phyloP scores from a whole-genome alignment of 768 basidiomycete genomes.

The Pleurotus cornucopiae region DNA sequence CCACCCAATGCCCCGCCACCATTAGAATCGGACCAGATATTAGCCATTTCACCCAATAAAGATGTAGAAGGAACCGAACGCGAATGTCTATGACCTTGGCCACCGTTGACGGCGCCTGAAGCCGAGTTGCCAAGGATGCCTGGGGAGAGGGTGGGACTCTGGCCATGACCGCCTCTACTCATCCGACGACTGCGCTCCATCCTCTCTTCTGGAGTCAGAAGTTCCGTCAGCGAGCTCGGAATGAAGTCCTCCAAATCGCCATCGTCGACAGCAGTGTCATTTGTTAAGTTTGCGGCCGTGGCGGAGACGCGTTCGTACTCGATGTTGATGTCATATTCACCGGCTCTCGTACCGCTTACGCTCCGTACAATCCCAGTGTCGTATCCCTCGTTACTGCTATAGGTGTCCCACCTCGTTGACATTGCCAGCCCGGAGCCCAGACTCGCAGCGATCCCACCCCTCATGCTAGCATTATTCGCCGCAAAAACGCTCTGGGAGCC shows the following conservation, averaged over 20 bases:
- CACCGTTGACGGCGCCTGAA: slow-evolving; percentile 18
- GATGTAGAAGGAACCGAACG: slow-evolving; percentile 79
- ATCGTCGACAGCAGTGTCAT: slow-evolving; percentile 53
- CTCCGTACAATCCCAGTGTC: neutral
- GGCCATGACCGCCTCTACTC: slow-evolving; percentile 65
- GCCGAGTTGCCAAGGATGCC: slow-evolving; percentile 14
- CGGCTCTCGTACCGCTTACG: slow-evolving; percentile 8
- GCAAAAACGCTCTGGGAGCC: slow-evolving; percentile 57
- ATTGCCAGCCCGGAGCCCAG: slow-evolving; percentile 23
- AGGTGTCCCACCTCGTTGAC: neutral
- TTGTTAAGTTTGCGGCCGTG: slow-evolving; percentile 20
- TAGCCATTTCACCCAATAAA: slow-evolving; percentile 69
- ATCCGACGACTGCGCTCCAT: slow-evolving; percentile 60
- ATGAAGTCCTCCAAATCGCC: slow-evolving; percentile 87
- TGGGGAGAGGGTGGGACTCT: slow-evolving; percentile 18
- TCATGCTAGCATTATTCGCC: slow-evolving; percentile 14
- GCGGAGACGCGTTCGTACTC: slow-evolving; percentile 27
- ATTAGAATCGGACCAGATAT: slow-evolving; percentile 73
- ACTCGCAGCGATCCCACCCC: slow-evolving; percentile 58
- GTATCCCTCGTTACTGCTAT: slow-evolving; percentile 2
- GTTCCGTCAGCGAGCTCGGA: slow-evolving; percentile 82
- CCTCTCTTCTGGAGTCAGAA: slow-evolving; percentile 81
- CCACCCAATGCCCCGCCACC: neutral
- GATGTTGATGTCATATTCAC: slow-evolving; percentile 31
- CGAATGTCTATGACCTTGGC: slow-evolving; percentile 66